Base-by-base conservation (phyloP, 768 basidiomycete genomes). In the Hysterangium stoloniferum region DNA sequence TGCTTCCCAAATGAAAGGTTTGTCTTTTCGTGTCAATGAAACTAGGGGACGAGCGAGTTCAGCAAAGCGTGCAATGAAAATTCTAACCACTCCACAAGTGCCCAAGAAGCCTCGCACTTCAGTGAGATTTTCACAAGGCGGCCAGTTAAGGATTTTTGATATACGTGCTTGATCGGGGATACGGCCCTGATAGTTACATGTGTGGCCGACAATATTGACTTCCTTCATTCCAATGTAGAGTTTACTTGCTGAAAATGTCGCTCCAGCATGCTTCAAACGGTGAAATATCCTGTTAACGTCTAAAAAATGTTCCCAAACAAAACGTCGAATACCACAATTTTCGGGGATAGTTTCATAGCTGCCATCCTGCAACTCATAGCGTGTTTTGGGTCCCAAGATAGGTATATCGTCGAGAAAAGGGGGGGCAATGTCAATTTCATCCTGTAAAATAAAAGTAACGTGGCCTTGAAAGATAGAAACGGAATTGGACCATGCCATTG, bases 211-310 rank as follows among this genome's bases (percentile, higher is more conserved):
- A 19, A 71, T 64, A 3, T 54, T 32, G 0, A 67, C 52, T 0
- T 46, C 9, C 0, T 59, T 58, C 0, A 58, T 57, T 0, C 60
- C 62, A 0, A 64, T 48, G 2, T 61, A 42, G 0, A 64, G 32
- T 45, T 70, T 70, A 25, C 47, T 45, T 5, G 66, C 68, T 1
- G 68, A 68, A 0, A 62, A 61, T 0, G 68, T 70, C 0, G 64
- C 54, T 0, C 69, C 65, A 0, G 66, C 60, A 4, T 41, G 42
- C 12, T 58, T 56, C 4, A 69, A 51, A 0, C 59, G 48, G 0
- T 31, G 52, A 0, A 68, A 35, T 34, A 66, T 55, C 0, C 57
- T 48, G 42, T 67, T 58, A 1, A 69, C 24, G 4, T 42, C 57
- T 0, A 0, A 68, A 52, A 45, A 59, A 68, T 20, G 54, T 42